Evolutionary conservation across 2,329 filamentous ascomycete genomes (phyloP), one percentile per base, ranked within the genome.

Genomic region (Neonectria punicea): DNA sequence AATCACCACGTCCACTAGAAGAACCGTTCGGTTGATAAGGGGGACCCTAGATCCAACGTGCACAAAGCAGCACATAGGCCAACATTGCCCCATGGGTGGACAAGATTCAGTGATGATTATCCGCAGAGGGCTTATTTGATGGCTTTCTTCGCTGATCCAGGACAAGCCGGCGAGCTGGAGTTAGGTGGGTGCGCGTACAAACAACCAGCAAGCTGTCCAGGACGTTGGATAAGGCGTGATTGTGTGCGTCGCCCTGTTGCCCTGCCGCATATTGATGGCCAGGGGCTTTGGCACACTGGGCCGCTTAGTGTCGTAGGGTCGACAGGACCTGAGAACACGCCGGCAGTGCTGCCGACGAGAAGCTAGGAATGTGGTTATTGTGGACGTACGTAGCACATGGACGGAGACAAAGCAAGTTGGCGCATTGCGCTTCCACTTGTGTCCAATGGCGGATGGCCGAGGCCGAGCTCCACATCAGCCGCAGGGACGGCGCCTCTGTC

Each of bases 341-440:
- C 51, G 53, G 36, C 36, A 39, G 44, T 47, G 46, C 46, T 49
- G 46, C 46, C 25, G 22, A 49, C 25, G 22, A 25, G 44, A 16
- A 47, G 16, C 34, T 25, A 30, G n/a, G 16, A 56, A 44, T 14
- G 28, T 36, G 25, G 34, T 39, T 50, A 28, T 6, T 30, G 46
- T 14, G 25, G 14, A 49, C 9, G 25, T 18, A 32, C 46, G 28
- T 16, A 22, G 22, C 16, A 46, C 18, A 44, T 18, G 28, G 10
- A 59, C 25, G n/a, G 39, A 43, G 39, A 28, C 50, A 36, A 51
- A 14, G 49, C 44, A 56, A 50, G 22, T 61, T 61, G 67, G 50
- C 64, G 63, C 59, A 70, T 66, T 55, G 68, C 61, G 60, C 68
- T 68, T 72, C 55, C 43, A 46, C 49, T 53, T 68, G 63, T 63